Evolutionary conservation across 1,139 yeast genomes (phyloP).

Genomic region (Protomyces inundatus): DNA sequence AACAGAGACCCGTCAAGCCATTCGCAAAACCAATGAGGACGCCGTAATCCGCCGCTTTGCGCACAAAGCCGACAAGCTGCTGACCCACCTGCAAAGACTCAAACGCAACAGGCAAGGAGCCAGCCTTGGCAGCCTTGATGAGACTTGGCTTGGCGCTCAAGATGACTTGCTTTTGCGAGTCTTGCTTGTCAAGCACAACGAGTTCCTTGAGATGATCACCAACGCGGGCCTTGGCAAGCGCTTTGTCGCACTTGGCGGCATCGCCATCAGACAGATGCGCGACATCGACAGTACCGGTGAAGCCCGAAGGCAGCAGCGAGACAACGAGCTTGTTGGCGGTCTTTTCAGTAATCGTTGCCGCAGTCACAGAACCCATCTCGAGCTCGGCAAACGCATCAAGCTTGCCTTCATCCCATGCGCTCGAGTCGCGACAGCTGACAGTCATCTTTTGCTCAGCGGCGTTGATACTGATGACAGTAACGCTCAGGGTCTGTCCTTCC

Average conservation of each 20-base stretch:
- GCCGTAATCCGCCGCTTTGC: conserved; percentile 68
- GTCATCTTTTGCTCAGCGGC: conserved; percentile 52
- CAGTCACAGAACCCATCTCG: conserved; percentile 57
- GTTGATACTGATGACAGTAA: conserved; percentile 58
- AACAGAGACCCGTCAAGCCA: conserved; percentile 72
- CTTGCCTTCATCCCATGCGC: conserved; percentile 49
- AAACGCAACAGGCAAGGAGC: conserved; percentile 54
- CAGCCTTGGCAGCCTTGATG: conserved; percentile 56
- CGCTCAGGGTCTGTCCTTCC: conserved; percentile 78
- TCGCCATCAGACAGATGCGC: conserved; percentile 76
- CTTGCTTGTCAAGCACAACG: conserved; percentile 64
- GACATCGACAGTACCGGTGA: conserved; percentile 66
- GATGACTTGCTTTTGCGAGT: conserved; percentile 54
- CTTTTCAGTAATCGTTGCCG: conserved; percentile 67
- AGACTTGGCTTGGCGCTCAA: conserved; percentile 63
- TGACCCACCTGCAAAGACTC: conserved; percentile 54
- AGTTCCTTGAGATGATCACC: conserved; percentile 60
- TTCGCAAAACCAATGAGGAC: conserved; percentile 79
- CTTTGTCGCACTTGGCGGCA: conserved; percentile 60
- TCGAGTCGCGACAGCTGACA: conserved; percentile 69
- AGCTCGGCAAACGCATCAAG: conserved; percentile 46
- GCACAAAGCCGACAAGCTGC: conserved; percentile 64
- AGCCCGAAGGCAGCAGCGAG: conserved; percentile 44
- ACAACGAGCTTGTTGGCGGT: conserved; percentile 60
- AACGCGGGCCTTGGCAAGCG: conserved; percentile 52